Conservation (phyloP, 2,329 filamentous ascomycete genomes). For the Aspergillus ochraceus region DNA sequence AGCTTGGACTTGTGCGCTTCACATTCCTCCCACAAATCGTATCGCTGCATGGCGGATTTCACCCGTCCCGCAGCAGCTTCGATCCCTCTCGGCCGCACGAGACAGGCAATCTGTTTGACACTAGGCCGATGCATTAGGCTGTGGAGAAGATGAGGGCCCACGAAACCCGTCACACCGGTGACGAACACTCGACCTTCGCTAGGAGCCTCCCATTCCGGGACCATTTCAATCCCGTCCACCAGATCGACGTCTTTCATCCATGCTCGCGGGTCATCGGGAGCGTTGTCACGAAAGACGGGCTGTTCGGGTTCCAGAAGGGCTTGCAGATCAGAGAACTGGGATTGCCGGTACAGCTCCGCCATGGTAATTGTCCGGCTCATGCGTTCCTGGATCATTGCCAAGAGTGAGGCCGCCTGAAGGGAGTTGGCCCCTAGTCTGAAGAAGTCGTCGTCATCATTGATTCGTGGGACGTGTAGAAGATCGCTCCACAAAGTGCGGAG, state of each 20-base stretch:
- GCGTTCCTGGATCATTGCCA: background rate
- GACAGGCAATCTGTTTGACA: slow-evolving; percentile 9
- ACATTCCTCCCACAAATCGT: slow-evolving; percentile 2
- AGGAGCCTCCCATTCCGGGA: slow-evolving; percentile 5
- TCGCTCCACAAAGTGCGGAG: slow-evolving; percentile 1
- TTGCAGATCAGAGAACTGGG: background rate
- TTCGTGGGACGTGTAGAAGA: background rate
- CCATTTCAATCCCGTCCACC: slow-evolving; percentile 1
- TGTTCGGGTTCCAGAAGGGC: background rate
- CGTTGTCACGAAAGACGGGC: background rate
- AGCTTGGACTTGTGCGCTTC: background rate
- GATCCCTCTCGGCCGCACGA: background rate
- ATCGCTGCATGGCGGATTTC: slow-evolving; percentile 2
- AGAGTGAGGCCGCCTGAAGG: slow-evolving; percentile 6
- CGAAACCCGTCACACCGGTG: slow-evolving; percentile 11
- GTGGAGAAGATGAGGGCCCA: slow-evolving; percentile 7
- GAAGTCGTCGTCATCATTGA: slow-evolving; percentile 8
- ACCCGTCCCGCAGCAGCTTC: background rate
- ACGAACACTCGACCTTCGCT: slow-evolving; percentile 11
- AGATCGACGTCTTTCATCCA: slow-evolving; percentile 5
- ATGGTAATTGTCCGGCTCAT: background rate
- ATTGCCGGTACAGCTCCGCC: slow-evolving; percentile 3
- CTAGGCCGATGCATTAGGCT: background rate
- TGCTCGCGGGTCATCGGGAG: background rate
- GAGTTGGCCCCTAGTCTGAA: slow-evolving; percentile 4